Evolutionary conservation across 139 green algal species (phyloP).

Genomic region (Spirogloea muscicola): DNA sequence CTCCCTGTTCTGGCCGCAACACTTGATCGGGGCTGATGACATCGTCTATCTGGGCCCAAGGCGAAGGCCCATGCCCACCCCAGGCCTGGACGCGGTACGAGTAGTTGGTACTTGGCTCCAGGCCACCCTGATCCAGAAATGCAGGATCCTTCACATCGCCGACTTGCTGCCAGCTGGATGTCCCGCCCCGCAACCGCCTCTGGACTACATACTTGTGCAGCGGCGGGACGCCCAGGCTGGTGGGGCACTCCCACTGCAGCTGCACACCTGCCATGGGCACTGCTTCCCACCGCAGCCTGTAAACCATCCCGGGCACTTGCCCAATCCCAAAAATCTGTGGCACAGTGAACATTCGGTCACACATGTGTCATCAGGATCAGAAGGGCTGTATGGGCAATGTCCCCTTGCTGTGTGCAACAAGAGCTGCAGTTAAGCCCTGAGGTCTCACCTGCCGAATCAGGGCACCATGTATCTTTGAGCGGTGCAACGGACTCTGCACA

Average conservation of each 20-base stretch:
- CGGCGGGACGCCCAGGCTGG: conserved; percentile 13
- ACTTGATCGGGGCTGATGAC: no score
- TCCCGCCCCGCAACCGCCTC: no score
- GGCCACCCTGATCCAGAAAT: conserved; percentile 20
- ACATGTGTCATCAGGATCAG: no score
- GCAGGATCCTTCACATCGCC: conserved; percentile 21
- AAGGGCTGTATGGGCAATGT: no score
- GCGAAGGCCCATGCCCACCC: conserved; percentile 30
- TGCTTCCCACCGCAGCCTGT: not conserved
- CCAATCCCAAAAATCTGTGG: conserved; percentile 44
- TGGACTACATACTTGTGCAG: conserved; percentile 46
- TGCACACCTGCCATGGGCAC: not conserved
- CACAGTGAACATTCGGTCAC: no score
- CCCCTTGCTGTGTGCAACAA: no score
- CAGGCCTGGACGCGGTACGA: conserved; percentile 39
- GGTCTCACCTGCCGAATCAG: no score
- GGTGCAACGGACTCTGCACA: conserved; percentile 31
- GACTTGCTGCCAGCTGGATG: conserved; percentile 23
- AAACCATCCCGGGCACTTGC: conserved; percentile 4
- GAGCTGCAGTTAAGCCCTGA: no score
- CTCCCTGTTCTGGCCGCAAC: no score
- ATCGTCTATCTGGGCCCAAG: conserved; percentile 22
- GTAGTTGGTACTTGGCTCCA: conserved; percentile 15
- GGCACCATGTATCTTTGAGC: conserved; percentile 15
- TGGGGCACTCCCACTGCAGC: conserved; percentile 33